Conservation (phyloP, 2,329 filamentous ascomycete species). For the Fusarium heterosporum region DNA sequence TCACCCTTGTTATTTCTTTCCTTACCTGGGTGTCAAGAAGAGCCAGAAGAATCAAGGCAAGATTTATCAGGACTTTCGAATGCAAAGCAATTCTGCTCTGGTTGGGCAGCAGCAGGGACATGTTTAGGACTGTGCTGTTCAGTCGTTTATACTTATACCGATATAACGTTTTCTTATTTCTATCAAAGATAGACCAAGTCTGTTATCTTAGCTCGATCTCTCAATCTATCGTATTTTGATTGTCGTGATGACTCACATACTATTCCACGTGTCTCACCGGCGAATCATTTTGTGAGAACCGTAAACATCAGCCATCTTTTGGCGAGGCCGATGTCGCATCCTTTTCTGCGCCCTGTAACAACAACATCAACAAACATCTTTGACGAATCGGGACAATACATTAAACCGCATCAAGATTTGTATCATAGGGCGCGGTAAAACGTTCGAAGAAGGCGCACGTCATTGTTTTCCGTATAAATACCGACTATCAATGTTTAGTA, state of each 20-base stretch:
- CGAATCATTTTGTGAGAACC: not conserved
- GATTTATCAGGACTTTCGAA: conserved; percentile 12
- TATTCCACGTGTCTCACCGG: not conserved
- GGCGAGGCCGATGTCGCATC: conserved; percentile 18
- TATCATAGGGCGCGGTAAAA: not conserved
- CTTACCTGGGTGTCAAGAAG: conserved; percentile 23
- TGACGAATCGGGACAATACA: not conserved
- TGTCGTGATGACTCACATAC: not conserved
- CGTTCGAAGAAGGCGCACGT: not conserved
- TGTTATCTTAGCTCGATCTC: conserved; percentile 13
- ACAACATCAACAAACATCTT: conserved; percentile 4
- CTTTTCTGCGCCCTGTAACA: conserved; percentile 15
- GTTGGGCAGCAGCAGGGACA: conserved; percentile 9
- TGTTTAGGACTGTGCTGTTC: not conserved
- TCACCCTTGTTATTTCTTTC: conserved; percentile 33
- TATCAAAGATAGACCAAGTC: not conserved
- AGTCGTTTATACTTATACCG: not conserved
- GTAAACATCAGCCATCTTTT: not conserved
- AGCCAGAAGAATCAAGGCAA: conserved; percentile 23
- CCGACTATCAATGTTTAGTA: not conserved
- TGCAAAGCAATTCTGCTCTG: conserved; percentile 17
- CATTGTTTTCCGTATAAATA: not conserved
- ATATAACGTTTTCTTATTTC: not conserved
- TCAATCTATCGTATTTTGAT: not conserved
- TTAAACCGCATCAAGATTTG: not conserved